Conservation (phyloP, 345 rosid genomes). For the Odontarrhena argentea region DNA sequence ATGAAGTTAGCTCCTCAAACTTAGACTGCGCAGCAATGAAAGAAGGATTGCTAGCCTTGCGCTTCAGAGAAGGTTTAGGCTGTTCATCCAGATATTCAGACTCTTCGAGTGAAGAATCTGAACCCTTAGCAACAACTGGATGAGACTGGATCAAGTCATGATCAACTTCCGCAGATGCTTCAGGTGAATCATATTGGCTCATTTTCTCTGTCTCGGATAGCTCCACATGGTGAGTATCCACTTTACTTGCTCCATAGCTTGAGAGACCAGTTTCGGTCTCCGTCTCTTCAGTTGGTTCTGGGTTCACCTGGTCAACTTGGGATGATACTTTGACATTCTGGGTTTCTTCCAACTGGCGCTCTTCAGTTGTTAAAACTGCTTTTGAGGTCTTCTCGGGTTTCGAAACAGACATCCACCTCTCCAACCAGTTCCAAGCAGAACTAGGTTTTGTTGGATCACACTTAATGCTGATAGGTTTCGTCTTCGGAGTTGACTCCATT, state of each 20-base stretch:
- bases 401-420: constrained; percentile 86
- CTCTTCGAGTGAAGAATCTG: constrained; percentile 35
- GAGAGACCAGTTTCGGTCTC: constrained; percentile 50
- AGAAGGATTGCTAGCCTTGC: constrained; percentile 66
- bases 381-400: constrained; percentile 49
- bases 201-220: constrained; percentile 43
- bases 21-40: constrained; percentile 74
- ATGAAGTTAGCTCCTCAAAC: constrained; percentile 69
- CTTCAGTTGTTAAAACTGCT: constrained; percentile 40
- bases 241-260: constrained; percentile 42
- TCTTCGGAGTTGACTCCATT: constrained; percentile 75
- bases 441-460: constrained; percentile 78
- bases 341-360: constrained; percentile 43
- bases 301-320: constrained; percentile 42
- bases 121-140: constrained; percentile 40
- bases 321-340: constrained; percentile 39
- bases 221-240: constrained; percentile 39
- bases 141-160: constrained; percentile 41
- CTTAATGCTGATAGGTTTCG: constrained; percentile 65
- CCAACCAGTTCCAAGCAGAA: constrained; percentile 95
- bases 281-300: constrained; percentile 36
- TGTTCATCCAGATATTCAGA: constrained; percentile 55
- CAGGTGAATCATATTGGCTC: constrained; percentile 44
- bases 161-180: constrained; percentile 46
- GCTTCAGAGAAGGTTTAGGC: constrained; percentile 61